Base-by-base conservation (phyloP, 1,284 basidiomycete genomes). In the Neolentinus lepideus region DNA sequence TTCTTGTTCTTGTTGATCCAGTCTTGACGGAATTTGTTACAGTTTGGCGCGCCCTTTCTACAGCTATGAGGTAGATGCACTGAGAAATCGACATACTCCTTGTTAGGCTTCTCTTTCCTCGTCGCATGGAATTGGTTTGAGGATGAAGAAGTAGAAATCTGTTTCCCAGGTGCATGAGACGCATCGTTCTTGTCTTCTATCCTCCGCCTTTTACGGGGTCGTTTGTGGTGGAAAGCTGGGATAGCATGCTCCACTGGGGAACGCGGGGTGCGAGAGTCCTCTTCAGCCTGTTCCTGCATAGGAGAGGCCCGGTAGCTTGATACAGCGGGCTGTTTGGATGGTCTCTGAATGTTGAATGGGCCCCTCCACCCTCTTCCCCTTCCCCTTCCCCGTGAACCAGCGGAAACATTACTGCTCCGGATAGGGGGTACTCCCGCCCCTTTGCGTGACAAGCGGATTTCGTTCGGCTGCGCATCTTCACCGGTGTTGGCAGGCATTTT, bases 401-500 rank as follows among this genome's bases (percentile, higher is more conserved):
- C 3, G 16, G 8, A 21, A 4, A 21, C 38, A 43, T 26, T 16
- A 8, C 58, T 56, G 14, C 64, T 35, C 19, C 63, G 66, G 26
- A 77, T 67, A 16, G 57, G 57, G 1, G 75, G 75, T 1, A 76
- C 58, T 8, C 36, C 26, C 1, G 64, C 57, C 16, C 74, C 73
- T 57, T 76, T 75, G 46, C 68, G 66, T 29, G 68, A 55, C 52
- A 68, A 61, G 43, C 73, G 72, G 6, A 66, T 52, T 60, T 76
- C 72, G 58, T 76, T 77, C n/a, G 74, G 74, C 53, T 77, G 76
- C 1, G 61, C 58, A 60, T 78, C 75, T 61, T 78, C 76, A 56
- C 65, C 64, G 58, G 48, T 22, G n/a, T n/a, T 21, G 16, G 16
- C 8, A 43, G 38, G 19, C 38, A 43, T 43, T 21, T n/a, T n/a